Percentiles rank a stretch among this genome's conserved stretches.
Conservation (phyloP, 2,329 filamentous ascomycete species). For the Alternaria novae-zelandiae region DNA sequence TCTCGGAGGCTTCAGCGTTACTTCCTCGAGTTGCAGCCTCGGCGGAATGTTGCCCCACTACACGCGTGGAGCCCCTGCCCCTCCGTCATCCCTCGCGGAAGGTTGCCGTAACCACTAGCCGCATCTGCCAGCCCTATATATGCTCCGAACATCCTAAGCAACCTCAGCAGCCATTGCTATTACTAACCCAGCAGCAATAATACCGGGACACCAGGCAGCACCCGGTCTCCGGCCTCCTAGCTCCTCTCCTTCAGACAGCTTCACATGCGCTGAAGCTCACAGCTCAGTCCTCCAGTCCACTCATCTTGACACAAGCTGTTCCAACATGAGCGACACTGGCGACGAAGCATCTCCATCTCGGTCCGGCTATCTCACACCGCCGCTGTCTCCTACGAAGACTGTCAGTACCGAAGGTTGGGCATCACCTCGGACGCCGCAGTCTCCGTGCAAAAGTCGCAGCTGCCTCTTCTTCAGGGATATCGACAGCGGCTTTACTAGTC, state of each 20-base stretch:
- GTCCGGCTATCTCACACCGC: conserved; percentile 37
- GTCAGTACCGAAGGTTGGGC: conserved; percentile 40
- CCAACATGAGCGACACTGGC: conserved; percentile 33
- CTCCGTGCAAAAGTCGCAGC: conserved; percentile 39
- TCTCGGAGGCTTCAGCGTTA: conserved; percentile 10
- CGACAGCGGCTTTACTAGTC: conserved; percentile 9
- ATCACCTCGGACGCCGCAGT: conserved; percentile 40
- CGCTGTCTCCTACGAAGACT: conserved; percentile 45
- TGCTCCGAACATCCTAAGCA: conserved; percentile 26
- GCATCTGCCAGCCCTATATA: conserved; percentile 13
- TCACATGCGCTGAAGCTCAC: conserved; percentile 32
- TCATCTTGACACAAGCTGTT: conserved; percentile 3
- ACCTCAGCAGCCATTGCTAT: conserved; percentile 29
- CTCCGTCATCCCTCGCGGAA: conserved; percentile 23
- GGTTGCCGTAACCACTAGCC: conserved; percentile 17
- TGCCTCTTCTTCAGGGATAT: conserved; percentile 31
- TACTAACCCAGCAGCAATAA: conserved; percentile 46
- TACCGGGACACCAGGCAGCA: conserved; percentile 23
- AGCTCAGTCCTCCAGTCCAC: neutral
- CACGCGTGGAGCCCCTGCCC: conserved; percentile 31
- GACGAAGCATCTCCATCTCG: conserved; percentile 19
- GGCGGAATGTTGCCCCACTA: conserved; percentile 38
- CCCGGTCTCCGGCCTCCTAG: conserved; percentile 10
- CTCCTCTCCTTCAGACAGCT: conserved; percentile 19
- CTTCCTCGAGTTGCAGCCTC: conserved; percentile 24